Percentiles rank a stretch among this genome's conserved stretches.
phyloP scores from a whole-genome alignment of 192 early-diverging fungal species.

The Linnemannia exigua region DNA sequence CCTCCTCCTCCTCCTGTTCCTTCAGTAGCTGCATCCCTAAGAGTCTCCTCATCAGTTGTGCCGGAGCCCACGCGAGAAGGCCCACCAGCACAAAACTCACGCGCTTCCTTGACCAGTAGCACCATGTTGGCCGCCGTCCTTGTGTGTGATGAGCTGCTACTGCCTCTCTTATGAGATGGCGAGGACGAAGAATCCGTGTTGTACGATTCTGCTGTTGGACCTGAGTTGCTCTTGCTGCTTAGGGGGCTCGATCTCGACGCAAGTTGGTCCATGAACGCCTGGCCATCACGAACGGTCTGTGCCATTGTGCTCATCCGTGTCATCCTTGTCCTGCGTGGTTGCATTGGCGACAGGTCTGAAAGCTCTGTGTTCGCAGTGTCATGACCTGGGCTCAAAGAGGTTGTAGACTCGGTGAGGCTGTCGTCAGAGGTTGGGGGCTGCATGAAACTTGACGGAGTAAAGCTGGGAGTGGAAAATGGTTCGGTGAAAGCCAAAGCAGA shows the following conservation, averaged over 20 bases:
- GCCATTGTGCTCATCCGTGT: conserved; percentile 26
- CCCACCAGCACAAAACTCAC: conserved; percentile 40
- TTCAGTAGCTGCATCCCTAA: not conserved
- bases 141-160: not conserved
- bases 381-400: not conserved
- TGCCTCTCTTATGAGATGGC: not conserved
- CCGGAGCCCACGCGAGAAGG: conserved; percentile 8
- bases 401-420: not conserved
- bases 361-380: not conserved
- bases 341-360: not conserved
- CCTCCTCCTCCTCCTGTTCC: not conserved
- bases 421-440: not conserved
- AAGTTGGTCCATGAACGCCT: conserved; percentile 22
- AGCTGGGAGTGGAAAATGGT: not conserved
- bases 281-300: conserved; percentile 29
- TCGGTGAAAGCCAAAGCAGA: not conserved
- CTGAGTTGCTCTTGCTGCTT: conserved; percentile 1
- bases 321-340: conserved; percentile 22
- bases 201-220: not conserved
- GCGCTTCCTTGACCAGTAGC: conserved; percentile 40
- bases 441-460: not conserved
- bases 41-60: not conserved
- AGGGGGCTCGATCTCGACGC: not conserved
- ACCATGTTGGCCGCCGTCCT: conserved; percentile 9
- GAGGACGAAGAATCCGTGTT: not conserved